A percentile compares a stretch with the other conserved stretches of the same genome.
Conservation (phyloP, 805 yeast genomes). For the Metschnikowia gruessii region DNA sequence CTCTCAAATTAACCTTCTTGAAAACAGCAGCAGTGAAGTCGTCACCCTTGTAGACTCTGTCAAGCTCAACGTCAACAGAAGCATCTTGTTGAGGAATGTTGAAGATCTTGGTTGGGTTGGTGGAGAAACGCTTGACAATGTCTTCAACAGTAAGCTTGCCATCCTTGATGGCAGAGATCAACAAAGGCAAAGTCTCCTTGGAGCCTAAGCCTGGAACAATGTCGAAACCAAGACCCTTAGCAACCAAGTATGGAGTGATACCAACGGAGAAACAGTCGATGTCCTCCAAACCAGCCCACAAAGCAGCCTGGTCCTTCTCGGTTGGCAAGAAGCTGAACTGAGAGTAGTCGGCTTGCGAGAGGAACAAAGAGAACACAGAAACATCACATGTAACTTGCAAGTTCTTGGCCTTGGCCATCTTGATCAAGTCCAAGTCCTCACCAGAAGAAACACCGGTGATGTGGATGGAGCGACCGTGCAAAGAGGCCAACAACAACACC, state of each 20-base stretch:
- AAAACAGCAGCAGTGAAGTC: conserved; percentile 38
- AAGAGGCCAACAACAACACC: conserved; percentile 80
- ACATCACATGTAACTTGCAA: conserved; percentile 88
- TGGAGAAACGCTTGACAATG: conserved; percentile 69
- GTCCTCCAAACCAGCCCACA: conserved; percentile 71
- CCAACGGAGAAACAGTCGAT: conserved; percentile 91
- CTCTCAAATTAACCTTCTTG: conserved; percentile 53
- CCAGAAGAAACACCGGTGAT: conserved; percentile 79
- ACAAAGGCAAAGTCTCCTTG: conserved; percentile 75
- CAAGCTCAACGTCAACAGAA: conserved; percentile 77
- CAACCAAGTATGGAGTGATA: conserved; percentile 67
- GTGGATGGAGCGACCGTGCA: conserved; percentile 82
- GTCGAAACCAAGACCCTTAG: conserved; percentile 59
- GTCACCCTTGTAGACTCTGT: conserved; percentile 46
- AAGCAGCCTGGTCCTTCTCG: conserved; percentile 70
- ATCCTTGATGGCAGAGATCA: conserved; percentile 74
- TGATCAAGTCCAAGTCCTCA: conserved; percentile 79
- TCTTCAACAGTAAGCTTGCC: conserved; percentile 71
- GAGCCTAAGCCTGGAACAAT: conserved; percentile 73
- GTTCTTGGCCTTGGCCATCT: conserved; percentile 80
- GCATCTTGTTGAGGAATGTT: conserved; percentile 80
- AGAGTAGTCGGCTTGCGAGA: conserved; percentile 68
- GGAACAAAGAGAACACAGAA: conserved; percentile 72
- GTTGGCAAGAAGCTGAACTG: conserved; percentile 75
- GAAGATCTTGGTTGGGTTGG: conserved; percentile 79